phyloP scores from a whole-genome alignment of 805 yeast genomes.

The Hanseniaspora jakobsenii region DNA sequence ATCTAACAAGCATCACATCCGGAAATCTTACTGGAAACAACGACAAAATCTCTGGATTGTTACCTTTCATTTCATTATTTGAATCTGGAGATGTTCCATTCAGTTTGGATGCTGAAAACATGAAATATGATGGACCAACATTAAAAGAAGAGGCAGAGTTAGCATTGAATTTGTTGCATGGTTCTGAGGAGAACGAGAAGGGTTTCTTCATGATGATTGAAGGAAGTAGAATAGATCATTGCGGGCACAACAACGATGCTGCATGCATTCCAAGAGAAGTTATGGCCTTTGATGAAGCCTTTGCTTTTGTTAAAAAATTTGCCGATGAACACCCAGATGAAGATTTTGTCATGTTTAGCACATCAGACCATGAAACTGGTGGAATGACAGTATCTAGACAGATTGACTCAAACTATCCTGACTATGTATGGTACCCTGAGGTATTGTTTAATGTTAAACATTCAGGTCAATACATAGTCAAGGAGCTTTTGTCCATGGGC shows the following conservation, averaged over 20 bases:
- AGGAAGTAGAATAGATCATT: constrained; percentile 91
- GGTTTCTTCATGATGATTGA: constrained; percentile 83
- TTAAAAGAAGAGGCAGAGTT: constrained; percentile 65
- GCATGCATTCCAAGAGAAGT: constrained; percentile 90
- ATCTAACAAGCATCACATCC: too few species aligned
- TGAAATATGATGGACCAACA: constrained; percentile 47
- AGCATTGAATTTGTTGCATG: constrained; percentile 61
- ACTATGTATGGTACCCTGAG: constrained; percentile 78
- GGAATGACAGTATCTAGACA: constrained; percentile 85
- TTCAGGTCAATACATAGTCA: constrained; percentile 60
- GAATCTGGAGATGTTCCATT: constrained; percentile 73
- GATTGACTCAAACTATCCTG: constrained; percentile 57
- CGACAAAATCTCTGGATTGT: too few species aligned
- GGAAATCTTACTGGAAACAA: constrained; percentile 27
- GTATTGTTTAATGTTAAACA: constrained; percentile 56
- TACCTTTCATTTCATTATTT: constrained; percentile 68
- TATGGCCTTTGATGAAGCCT: constrained; percentile 74
- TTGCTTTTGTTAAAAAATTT: constrained; percentile 58
- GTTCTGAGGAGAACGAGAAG: constrained; percentile 47
- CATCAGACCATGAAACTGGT: constrained; percentile 94
- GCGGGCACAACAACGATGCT: constrained; percentile 89
- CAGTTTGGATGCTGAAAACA: constrained; percentile 60
- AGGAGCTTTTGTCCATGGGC: constrained; percentile 30
- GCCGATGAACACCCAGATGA: constrained; percentile 48
- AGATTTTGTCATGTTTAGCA: constrained; percentile 68